Percentiles rank a stretch among this genome's conserved stretches.
Conservation (phyloP, 345 rosid genomes). For the Camelina hispida region DNA sequence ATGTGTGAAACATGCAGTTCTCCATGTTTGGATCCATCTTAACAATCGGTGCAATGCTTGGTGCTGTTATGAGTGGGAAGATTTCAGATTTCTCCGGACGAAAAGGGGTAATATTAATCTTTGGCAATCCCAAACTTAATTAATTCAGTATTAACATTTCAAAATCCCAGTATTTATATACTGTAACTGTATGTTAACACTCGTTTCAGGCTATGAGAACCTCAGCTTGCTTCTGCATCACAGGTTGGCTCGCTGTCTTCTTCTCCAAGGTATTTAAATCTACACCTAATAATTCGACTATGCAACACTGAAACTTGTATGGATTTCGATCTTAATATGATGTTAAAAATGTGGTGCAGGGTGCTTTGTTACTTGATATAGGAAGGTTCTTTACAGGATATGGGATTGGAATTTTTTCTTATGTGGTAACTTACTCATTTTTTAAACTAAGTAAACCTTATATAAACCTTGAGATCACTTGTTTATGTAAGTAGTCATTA, state of each 20-base stretch:
- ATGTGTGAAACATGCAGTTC: slow-evolving; percentile 56
- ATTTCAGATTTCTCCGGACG: slow-evolving; percentile 79
- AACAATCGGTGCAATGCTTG: slow-evolving; percentile 95
- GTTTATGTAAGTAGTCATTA: slow-evolving; percentile 6
- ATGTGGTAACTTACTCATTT: slow-evolving; percentile 59
- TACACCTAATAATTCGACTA: neutral
- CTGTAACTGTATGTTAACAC: neutral
- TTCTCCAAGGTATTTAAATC: slow-evolving; percentile 54
- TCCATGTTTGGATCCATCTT: slow-evolving; percentile 93
- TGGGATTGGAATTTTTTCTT: slow-evolving; percentile 90
- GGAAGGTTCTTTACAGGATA: slow-evolving; percentile 92
- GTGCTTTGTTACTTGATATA: slow-evolving; percentile 61
- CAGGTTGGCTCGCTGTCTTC: slow-evolving; percentile 85
- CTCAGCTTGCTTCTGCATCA: slow-evolving; percentile 74
- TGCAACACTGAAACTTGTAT: neutral
- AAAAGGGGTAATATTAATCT: slow-evolving; percentile 68
- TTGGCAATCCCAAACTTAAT: slow-evolving; percentile 4
- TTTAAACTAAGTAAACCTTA: neutral
- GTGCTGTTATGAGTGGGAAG: slow-evolving; percentile 82
- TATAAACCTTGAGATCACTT: neutral
- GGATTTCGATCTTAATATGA: neutral
- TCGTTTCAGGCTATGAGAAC: slow-evolving; percentile 80
- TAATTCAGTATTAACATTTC: neutral
- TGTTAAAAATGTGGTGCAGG: slow-evolving; percentile 48
- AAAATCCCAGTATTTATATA: neutral